Conservation (phyloP, 345 rosid species). For the Nasturtium officinale region DNA sequence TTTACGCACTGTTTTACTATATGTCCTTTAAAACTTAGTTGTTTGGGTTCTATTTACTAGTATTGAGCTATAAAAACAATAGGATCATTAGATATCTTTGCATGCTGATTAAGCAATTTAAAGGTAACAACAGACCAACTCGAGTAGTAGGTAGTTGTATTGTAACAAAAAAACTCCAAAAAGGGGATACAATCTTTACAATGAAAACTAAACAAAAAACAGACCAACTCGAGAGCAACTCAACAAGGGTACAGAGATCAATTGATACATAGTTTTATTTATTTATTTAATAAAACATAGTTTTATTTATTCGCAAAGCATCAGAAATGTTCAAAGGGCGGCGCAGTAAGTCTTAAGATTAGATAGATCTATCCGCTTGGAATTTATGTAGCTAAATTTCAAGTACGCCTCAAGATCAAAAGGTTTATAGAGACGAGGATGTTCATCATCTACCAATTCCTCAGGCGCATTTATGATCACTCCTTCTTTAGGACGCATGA, state of each 20-base stretch:
- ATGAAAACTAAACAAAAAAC: too few relatives aligned
- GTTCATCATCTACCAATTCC: conserved; percentile 35
- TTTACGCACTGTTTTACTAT: too few relatives aligned
- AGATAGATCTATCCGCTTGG: conserved; percentile 1
- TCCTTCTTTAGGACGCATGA: conserved; percentile 29
- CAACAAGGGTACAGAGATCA: conserved; percentile 10
- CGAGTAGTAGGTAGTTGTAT: too few relatives aligned
- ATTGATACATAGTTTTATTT: neutral
- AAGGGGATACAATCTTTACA: too few relatives aligned
- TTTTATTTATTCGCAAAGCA: conserved; percentile 2
- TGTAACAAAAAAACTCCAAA: too few relatives aligned
- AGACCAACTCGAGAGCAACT: conserved; percentile 2
- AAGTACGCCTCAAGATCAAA: conserved; percentile 15
- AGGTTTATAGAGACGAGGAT: conserved; percentile 39
- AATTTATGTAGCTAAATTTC: neutral
- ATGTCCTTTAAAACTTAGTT: too few relatives aligned
- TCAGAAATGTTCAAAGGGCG: conserved; percentile 18
- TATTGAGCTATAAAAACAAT: too few relatives aligned
- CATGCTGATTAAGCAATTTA: too few relatives aligned
- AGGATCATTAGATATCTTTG: too few relatives aligned
- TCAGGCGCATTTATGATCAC: conserved; percentile 22
- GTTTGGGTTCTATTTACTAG: too few relatives aligned
- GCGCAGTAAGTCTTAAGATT: conserved; percentile 41
- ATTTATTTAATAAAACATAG: neutral
- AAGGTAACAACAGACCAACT: too few relatives aligned